phyloP scores from a whole-genome alignment of 257 asterid genomes.

The Lantana camara region DNA sequence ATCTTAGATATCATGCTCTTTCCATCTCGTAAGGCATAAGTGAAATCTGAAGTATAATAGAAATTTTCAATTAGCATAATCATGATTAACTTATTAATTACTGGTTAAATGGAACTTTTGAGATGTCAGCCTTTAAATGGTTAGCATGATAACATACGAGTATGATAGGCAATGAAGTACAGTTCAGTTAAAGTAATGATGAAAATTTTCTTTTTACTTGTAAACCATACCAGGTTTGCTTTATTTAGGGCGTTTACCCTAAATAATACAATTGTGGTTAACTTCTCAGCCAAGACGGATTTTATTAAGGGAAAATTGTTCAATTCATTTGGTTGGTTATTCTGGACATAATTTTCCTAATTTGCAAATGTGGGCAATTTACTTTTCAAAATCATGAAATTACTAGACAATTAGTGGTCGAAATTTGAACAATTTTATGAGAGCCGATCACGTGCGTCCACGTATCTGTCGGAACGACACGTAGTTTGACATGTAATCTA shows the following conservation, averaged over 20 bases:
- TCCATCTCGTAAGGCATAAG: neutral
- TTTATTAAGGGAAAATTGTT: no score
- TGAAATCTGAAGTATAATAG: neutral
- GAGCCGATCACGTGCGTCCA: no score
- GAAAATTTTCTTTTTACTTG: neutral
- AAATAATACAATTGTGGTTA: neutral
- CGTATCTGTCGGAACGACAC: no score
- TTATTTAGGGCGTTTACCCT: neutral
- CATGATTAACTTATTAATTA: neutral
- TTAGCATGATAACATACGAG: neutral
- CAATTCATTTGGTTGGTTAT: no score
- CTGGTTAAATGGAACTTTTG: neutral
- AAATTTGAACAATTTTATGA: no score
- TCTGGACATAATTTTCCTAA: no score
- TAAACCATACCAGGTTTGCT: neutral
- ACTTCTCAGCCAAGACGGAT: neutral
- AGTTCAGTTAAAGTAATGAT: neutral
- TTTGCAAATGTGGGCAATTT: no score
- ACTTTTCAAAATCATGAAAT: no score
- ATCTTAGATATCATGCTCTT: slow-evolving; percentile 4
- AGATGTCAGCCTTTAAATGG: neutral
- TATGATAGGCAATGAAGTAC: neutral
- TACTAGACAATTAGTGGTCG: no score
- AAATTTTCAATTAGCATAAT: neutral
- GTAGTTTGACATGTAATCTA: no score